phyloP scores from a whole-genome alignment of 345 rosid genomes.

The Melaleuca quinquenervia region DNA sequence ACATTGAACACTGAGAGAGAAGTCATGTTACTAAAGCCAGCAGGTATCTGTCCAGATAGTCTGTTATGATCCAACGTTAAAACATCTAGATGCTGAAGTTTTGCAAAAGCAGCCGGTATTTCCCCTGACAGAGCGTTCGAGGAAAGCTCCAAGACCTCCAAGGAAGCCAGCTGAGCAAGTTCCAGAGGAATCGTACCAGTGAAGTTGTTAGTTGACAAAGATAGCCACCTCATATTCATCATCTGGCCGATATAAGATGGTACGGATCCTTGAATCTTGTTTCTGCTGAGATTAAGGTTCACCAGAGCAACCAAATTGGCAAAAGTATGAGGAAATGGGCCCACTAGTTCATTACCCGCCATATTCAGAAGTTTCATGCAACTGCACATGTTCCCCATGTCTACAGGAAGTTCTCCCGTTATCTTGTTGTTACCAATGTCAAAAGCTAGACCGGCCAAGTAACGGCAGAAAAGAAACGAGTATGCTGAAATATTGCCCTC shows the following conservation, averaged over 20 bases:
- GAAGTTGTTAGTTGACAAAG: constrained; percentile 27
- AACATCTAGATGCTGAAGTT: constrained; percentile 25
- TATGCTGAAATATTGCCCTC: constrained; percentile 23
- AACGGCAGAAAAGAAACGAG: constrained; percentile 24
- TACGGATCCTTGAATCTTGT: constrained; percentile 25
- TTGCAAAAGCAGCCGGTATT: constrained; percentile 22
- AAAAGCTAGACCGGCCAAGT: constrained; percentile 22
- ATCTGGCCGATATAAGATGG: constrained; percentile 23
- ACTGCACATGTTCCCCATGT: constrained; percentile 23
- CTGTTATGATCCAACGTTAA: constrained; percentile 29
- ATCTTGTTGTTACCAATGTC: constrained; percentile 26
- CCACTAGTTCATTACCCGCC: constrained; percentile 21
- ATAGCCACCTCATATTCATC: constrained; percentile 16
- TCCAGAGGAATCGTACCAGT: constrained; percentile 25
- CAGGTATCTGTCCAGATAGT: constrained; percentile 31
- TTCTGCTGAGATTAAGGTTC: constrained; percentile 29
- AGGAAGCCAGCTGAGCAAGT: constrained; percentile 16
- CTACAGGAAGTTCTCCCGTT: constrained; percentile 27
- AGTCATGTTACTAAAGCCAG: constrained; percentile 16
- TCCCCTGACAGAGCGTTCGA: constrained; percentile 27
- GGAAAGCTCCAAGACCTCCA: constrained; percentile 42
- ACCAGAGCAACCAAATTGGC: constrained; percentile 14
- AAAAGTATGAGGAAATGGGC: constrained; percentile 24
- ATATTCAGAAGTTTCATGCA: constrained; percentile 23
- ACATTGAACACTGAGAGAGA: constrained; percentile 34